Conservation (phyloP, 1,139 yeast species). For the Geotrichum cucujoidarum region DNA sequence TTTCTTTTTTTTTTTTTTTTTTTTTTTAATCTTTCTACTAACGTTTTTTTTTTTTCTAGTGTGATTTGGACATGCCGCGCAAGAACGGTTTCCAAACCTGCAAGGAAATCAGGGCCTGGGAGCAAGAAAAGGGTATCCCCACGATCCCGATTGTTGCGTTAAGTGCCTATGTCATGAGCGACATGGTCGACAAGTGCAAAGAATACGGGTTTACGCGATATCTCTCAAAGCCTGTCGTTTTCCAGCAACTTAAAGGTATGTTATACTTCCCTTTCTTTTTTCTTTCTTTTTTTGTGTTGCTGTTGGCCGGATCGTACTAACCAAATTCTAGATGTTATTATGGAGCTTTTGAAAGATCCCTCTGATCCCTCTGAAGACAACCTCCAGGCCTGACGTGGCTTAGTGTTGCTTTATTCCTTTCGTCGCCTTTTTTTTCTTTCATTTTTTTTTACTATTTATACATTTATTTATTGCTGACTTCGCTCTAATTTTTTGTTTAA, state of each 20-base stretch:
- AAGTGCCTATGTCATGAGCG: conserved; percentile 82
- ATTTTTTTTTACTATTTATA: no score
- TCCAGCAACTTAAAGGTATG: conserved; percentile 28
- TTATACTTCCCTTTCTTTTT: no score
- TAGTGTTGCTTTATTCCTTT: no score
- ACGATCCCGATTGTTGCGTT: conserved; percentile 67
- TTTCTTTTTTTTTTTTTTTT: neutral
- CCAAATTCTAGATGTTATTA: conserved; percentile 4
- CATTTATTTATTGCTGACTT: no score
- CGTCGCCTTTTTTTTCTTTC: no score
- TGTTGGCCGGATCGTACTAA: no score
- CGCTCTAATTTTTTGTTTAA: no score
- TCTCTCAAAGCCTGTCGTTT: conserved; percentile 58
- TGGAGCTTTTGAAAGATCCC: neutral
- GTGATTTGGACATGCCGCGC: conserved; percentile 84
- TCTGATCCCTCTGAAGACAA: no score
- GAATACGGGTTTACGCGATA: conserved; percentile 77
- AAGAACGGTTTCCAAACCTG: conserved; percentile 84
- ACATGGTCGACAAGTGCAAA: conserved; percentile 67
- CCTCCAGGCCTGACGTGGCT: no score
- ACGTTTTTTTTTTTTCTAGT: conserved; percentile 27
- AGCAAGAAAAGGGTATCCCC: conserved; percentile 50
- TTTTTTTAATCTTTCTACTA: neutral
- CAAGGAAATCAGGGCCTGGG: conserved; percentile 72
- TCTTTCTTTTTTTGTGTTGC: no score